Percentiles rank a stretch among this genome's conserved stretches.
These are phyloP conservation scores for Nakazawaea anatomiae DNA, from an alignment of 805 yeast genomes.

Conservation along the genomic window DNA sequence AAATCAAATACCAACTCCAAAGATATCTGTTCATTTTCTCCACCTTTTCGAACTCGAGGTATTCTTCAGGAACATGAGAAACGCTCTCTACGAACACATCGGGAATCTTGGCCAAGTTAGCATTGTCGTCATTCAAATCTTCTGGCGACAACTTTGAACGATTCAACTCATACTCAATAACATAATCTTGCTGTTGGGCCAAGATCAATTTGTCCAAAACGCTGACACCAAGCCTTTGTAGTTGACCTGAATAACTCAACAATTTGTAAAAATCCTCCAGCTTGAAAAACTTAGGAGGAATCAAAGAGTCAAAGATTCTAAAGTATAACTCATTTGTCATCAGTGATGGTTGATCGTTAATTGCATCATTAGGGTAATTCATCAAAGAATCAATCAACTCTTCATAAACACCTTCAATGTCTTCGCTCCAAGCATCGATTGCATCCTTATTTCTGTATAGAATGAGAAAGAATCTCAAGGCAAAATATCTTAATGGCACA, in stretches of 20 bases:
- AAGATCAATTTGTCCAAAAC: constrained; percentile 36
- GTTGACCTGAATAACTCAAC: constrained; percentile 16
- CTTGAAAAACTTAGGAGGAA: constrained; percentile 26
- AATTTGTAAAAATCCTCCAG: constrained; percentile 30
- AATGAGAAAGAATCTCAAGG: constrained; percentile 5
- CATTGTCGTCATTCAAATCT: constrained; percentile 16
- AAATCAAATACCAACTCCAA: constrained; percentile 65
- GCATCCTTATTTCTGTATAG: constrained; percentile 15
- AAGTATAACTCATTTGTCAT: constrained; percentile 31
- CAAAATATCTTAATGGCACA: constrained; percentile 2
- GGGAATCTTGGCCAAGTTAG: constrained; percentile 32
- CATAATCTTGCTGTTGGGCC: constrained; percentile 48
- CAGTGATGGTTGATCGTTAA: constrained; percentile 23
- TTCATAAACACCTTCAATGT: constrained; percentile 28
- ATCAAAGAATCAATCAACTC: constrained; percentile 34
- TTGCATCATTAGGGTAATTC: constrained; percentile 16
- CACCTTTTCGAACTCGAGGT: constrained; percentile 32
- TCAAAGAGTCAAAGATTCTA: constrained; percentile 20
- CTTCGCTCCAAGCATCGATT: constrained; percentile 29
- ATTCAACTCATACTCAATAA: constrained; percentile 54
- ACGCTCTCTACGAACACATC: constrained; percentile 29
- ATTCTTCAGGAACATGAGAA: constrained; percentile 26
- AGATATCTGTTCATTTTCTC: constrained; percentile 36
- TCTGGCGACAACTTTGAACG: constrained; percentile 29
- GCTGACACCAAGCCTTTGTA: constrained; percentile 37